These are phyloP conservation scores for Malassezia caprae DNA, from an alignment of 1,284 basidiomycete genomes.

Conservation along the genomic window DNA sequence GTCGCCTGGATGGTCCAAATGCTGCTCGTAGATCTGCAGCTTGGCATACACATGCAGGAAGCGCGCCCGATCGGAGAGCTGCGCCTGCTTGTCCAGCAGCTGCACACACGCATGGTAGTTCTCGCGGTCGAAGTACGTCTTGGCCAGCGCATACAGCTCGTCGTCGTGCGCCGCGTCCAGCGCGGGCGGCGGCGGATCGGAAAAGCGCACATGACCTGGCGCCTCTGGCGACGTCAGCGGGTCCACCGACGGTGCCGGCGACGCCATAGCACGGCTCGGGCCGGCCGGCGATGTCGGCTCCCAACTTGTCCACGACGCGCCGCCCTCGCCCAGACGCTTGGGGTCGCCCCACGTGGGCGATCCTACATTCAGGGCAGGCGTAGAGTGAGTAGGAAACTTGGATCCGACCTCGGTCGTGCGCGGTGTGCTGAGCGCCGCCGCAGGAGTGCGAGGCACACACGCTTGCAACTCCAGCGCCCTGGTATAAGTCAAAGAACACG, in stretches of 20 bases:
- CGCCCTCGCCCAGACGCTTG: background rate
- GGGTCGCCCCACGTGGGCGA: slow-evolving; percentile 6
- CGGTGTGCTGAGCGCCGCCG: background rate
- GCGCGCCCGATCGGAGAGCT: slow-evolving; percentile 53
- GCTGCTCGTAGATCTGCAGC: slow-evolving; percentile 55
- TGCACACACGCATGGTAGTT: slow-evolving; percentile 68
- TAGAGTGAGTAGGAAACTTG: slow-evolving; percentile 35
- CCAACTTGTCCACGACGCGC: slow-evolving; percentile 22
- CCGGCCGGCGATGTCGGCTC: slow-evolving; percentile 1
- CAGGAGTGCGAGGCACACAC: slow-evolving; percentile 17
- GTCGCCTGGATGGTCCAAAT: slow-evolving; percentile 30
- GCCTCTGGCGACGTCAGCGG: slow-evolving; percentile 1
- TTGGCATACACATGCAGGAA: slow-evolving; percentile 73
- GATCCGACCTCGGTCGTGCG: background rate
- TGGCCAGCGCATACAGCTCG: slow-evolving; percentile 58
- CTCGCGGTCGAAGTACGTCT: slow-evolving; percentile 64
- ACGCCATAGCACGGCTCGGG: background rate
- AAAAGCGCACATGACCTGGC: slow-evolving; percentile 5
- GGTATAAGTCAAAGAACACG: background rate
- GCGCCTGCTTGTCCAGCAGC: slow-evolving; percentile 21
- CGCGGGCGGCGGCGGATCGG: background rate
- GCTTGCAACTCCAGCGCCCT: slow-evolving; percentile 35
- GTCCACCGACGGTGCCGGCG: background rate
- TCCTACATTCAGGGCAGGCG: slow-evolving; percentile 29
- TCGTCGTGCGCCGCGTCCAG: slow-evolving; percentile 1